These are phyloP conservation scores for Cryptosporidium parvum DNA, from an alignment of 169 alveolate genomes.

Conservation along the genomic window DNA sequence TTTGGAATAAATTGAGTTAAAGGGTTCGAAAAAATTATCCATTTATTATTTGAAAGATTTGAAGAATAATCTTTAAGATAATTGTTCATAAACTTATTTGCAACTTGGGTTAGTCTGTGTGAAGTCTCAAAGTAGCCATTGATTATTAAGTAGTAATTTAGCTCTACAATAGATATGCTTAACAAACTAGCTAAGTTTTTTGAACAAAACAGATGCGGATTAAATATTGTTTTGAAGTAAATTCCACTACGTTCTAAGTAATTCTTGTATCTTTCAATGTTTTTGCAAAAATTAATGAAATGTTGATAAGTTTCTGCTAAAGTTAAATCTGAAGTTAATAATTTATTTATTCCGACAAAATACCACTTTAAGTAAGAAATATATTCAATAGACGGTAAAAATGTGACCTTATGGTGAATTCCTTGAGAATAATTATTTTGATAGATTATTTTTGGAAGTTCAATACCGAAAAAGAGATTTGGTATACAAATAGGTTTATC, in stretches of 20 bases:
- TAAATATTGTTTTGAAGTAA: not conserved
- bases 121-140: constrained; percentile 53
- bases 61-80: not conserved
- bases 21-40: not conserved
- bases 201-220: not conserved
- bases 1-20: not conserved
- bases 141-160: constrained; percentile 7
- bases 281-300: not conserved
- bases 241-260: not conserved
- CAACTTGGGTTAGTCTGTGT: constrained; percentile 26
- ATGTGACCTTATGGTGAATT: constrained; percentile 18
- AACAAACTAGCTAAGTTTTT: not conserved
- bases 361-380: constrained; percentile 51
- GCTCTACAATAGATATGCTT: not conserved
- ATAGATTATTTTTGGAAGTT: constrained; percentile 2
- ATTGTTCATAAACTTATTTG: not conserved
- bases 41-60: not conserved
- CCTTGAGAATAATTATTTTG: not conserved
- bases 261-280: constrained; percentile 7
- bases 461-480: constrained; percentile 6
- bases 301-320: not conserved
- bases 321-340: not conserved
- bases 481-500: constrained; percentile 40
- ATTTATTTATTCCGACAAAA: constrained; percentile 15
- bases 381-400: constrained; percentile 48